Conservation (phyloP, 345 rosid species). For the Bruguiera gymnorhiza region DNA sequence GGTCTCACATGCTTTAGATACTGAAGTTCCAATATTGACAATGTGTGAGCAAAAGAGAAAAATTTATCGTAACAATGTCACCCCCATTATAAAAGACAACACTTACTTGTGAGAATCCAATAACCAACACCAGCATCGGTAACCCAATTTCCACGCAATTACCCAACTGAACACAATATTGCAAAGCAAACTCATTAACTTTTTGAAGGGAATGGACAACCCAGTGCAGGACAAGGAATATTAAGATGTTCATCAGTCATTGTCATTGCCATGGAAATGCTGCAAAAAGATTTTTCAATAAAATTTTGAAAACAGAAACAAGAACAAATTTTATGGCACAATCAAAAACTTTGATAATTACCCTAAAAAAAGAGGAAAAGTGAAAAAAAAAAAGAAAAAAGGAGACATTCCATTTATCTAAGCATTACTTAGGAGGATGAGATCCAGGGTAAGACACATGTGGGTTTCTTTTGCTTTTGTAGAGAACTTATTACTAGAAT, state of each 20-base stretch:
- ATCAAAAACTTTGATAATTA: no score
- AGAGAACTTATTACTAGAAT: no score
- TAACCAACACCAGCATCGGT: conserved; percentile 30
- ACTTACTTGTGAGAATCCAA: conserved; percentile 32
- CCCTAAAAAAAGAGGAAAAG: no score
- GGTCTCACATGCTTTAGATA: conserved; percentile 32
- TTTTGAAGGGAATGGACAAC: neutral
- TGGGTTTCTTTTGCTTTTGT: no score
- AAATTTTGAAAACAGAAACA: neutral
- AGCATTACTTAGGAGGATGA: no score
- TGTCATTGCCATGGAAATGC: neutral
- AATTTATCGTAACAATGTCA: neutral
- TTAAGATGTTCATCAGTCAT: neutral
- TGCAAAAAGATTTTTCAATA: neutral
- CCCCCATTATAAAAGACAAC: neutral
- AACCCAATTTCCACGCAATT: conserved; percentile 34
- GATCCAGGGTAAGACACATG: no score
- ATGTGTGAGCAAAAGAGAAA: neutral
- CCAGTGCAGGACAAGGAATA: no score
- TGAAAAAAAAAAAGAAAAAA: no score
- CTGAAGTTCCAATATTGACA: conserved; percentile 16
- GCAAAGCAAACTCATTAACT: neutral
- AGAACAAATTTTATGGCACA: neutral
- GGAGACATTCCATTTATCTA: no score
- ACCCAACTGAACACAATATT: conserved; percentile 21